A percentile compares a stretch with the other conserved stretches of the same genome.
Evolutionary conservation across 2,329 filamentous ascomycete species (phyloP).

Genomic region (Dactylellina parvicollis): DNA sequence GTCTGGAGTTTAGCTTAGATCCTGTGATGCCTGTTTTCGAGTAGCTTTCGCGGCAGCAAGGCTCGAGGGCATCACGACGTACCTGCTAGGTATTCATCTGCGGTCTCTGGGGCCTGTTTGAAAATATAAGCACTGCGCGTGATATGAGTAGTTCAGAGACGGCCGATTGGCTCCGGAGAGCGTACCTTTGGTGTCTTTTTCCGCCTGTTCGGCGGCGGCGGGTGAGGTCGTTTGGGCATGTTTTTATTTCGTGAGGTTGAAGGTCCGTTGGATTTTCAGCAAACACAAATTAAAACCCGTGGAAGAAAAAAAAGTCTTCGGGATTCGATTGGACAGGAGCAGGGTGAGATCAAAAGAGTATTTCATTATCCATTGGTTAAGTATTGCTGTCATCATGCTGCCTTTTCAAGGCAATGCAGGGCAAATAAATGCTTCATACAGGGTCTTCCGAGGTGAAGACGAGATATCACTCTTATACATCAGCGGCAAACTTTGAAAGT

Average conservation of each 20-base stretch:
- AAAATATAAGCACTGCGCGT: constrained; percentile 4
- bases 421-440: not conserved
- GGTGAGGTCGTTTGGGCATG: constrained; percentile 51
- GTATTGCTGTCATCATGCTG: not conserved
- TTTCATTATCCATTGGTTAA: constrained; percentile 35
- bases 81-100: constrained; percentile 48
- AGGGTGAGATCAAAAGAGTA: not conserved
- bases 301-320: not conserved
- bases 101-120: constrained; percentile 37
- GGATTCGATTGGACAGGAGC: not conserved
- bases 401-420: not conserved
- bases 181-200: constrained; percentile 49
- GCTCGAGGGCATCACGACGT: not conserved
- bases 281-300: constrained; percentile 15
- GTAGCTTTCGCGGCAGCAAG: too few species aligned
- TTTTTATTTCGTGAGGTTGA: not conserved
- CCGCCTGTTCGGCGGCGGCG: constrained; percentile 28
- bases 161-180: not conserved
- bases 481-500: not conserved
- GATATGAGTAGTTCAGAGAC: not conserved
- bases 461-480: not conserved
- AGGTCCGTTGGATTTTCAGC: constrained; percentile 39
- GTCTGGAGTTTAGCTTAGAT: not conserved
- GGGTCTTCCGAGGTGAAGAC: not conserved
- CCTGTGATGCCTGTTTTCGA: not conserved